Percentiles rank a stretch among this genome's conserved stretches.
These are phyloP conservation scores for Coniferiporia sulphurascens DNA, from an alignment of 1,284 basidiomycete species.

Conservation along the genomic window DNA sequence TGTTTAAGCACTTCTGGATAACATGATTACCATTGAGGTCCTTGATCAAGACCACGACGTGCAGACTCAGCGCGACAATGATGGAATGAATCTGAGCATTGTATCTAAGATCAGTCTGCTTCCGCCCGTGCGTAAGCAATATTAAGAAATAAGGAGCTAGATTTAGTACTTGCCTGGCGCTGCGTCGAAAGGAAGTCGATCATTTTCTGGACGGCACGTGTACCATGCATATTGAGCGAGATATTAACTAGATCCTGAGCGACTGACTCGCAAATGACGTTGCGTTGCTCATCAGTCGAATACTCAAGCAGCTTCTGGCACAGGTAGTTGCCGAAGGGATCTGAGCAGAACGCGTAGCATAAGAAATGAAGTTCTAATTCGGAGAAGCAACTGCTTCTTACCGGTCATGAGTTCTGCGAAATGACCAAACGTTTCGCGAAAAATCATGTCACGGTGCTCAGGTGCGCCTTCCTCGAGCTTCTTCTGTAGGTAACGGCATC, in stretches of 20 bases:
- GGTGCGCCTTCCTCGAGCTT: constrained; percentile 95
- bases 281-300: constrained; percentile 97
- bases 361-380: not conserved
- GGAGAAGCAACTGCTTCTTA: constrained; percentile 29
- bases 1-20: constrained; percentile 99
- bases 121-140: constrained; percentile 34
- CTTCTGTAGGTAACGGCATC: constrained; percentile 98
- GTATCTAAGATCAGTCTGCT: constrained; percentile 73
- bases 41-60: constrained; percentile 99
- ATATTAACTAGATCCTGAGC: constrained; percentile 97
- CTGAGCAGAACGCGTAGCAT: constrained; percentile 35
- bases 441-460: constrained; percentile 98
- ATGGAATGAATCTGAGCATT: constrained; percentile 94
- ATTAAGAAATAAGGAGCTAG: constrained; percentile 38
- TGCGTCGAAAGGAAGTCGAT: constrained; percentile 98
- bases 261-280: constrained; percentile 96
- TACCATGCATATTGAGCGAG: constrained; percentile 99
- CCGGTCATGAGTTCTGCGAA: constrained; percentile 99
- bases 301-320: constrained; percentile 98
- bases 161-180: constrained; percentile 68
- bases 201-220: constrained; percentile 99
- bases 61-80: constrained; percentile 93
- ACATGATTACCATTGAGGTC: constrained; percentile 99
- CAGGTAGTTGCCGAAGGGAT: constrained; percentile 99
- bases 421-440: constrained; percentile 95